phyloP scores from a whole-genome alignment of 1,284 basidiomycete genomes.

The Marasmius fiardii region DNA sequence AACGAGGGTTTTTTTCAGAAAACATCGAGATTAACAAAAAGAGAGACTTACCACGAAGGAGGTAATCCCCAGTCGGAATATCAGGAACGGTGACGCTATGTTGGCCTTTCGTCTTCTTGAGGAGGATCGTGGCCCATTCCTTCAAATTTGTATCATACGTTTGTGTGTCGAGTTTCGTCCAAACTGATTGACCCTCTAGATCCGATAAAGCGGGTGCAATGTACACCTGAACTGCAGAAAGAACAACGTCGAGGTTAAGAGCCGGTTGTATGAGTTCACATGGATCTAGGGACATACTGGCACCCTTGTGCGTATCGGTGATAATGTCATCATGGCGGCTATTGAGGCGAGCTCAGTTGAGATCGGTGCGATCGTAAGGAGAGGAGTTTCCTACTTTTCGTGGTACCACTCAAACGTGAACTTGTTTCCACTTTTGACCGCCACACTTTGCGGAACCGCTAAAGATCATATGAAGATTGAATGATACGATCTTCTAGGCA shows the following conservation, averaged over 20 bases:
- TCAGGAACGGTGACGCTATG: constrained; percentile 30
- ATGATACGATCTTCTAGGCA: neutral
- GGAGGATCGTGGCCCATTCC: constrained; percentile 28
- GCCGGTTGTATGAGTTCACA: neutral
- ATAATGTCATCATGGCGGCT: constrained; percentile 32
- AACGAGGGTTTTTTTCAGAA: neutral
- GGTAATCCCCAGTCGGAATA: constrained; percentile 30
- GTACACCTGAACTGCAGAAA: constrained; percentile 26
- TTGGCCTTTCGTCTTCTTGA: constrained; percentile 25
- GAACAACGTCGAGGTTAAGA: neutral
- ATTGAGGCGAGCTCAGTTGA: neutral
- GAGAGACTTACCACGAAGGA: constrained; percentile 26
- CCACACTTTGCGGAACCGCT: constrained; percentile 23
- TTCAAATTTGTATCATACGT: constrained; percentile 19
- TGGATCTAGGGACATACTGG: constrained; percentile 16
- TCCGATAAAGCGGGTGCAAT: constrained; percentile 27
- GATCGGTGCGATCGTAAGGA: neutral
- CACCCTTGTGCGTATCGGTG: constrained; percentile 28
- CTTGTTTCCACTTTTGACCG: constrained; percentile 26
- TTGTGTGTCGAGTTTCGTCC: constrained; percentile 29
- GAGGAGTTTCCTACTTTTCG: constrained; percentile 17
- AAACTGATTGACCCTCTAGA: constrained; percentile 23
- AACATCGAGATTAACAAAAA: neutral
- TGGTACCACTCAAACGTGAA: constrained; percentile 33
- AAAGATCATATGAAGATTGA: neutral